Evolutionary conservation across 2,329 filamentous ascomycete genomes (phyloP), one percentile per base, ranked within the genome.

Genomic region (Metarhizium humberi): DNA sequence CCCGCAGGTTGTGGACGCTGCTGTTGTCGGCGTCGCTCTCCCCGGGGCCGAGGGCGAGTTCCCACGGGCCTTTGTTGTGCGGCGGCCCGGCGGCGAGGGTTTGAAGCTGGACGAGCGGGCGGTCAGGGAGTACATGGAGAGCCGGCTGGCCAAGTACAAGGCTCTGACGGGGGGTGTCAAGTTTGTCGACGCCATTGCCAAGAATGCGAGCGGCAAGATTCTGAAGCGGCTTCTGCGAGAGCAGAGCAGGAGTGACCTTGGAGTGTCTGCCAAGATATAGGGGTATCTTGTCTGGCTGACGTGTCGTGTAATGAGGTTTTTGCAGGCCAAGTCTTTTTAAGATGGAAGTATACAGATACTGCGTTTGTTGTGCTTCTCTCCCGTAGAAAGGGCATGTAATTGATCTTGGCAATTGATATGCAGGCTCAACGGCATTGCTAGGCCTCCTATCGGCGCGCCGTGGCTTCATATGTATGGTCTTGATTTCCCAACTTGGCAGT

Each of bases 171-270:
- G 87, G 0, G 87, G 87, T 0, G 79, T 91, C 6, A 67, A 75
- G 4, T 87, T 90, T 63, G 71, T 87, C 1, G 79, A 86, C 25
- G 72, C 70, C 1, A 82, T 91, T 32, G 86, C 87, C 2, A 87
- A 87, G 69, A 88, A 86, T 61, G 77, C 81, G 1, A 70, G 71
- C 16, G 76, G 76, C 0, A 78, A 78, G 66, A 73, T 78, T 29
- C 56, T 78, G 55, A 66, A 75, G 8, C 69, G 71, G 54, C 70
- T 76, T 25, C 52, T 70, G 25, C 57, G 62, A 59, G 70, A 62
- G 42, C 16, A 45, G 32, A 34, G 36, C 10, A 11, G 14, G 25
- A 50, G 18, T 10, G 52, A 50, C 3, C 25, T 25, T 25, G 25
- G 3, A 25, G 25, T 25, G 25, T 25, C 25, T 25, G 25, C 25